These are phyloP conservation scores for Tuber microsphaerosporum DNA, from an alignment of 495 filamentous ascomycete species.

Conservation along the genomic window DNA sequence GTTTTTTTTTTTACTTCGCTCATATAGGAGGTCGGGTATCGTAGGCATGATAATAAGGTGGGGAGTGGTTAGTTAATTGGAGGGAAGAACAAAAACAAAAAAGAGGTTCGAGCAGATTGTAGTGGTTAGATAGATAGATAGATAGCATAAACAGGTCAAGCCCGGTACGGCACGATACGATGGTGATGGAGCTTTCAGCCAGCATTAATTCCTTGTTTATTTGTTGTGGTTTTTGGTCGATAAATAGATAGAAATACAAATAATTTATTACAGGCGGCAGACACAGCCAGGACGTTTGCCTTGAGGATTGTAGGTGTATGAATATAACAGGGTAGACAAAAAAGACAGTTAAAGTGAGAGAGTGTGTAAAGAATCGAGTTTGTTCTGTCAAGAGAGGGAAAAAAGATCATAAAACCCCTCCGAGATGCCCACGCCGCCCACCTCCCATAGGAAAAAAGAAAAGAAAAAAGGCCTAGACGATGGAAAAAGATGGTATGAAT, in stretches of 20 bases:
- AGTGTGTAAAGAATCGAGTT: not conserved
- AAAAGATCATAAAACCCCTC: not conserved
- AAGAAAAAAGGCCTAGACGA: not conserved
- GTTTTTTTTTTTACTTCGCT: not conserved
- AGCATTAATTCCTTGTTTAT: not conserved
- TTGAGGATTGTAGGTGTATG: not conserved
- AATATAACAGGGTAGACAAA: not conserved
- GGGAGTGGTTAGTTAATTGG: not conserved
- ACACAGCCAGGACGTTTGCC: not conserved
- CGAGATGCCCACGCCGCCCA: not conserved
- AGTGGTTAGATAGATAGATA: not conserved
- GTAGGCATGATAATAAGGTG: not conserved
- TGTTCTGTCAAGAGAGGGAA: not conserved
- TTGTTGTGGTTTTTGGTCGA: not conserved
- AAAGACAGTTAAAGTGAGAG: not conserved
- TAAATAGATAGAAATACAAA: not conserved
- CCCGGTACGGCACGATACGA: not conserved
- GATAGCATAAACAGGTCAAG: not conserved
- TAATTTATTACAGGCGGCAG: conserved; percentile 3
- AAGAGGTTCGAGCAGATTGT: not conserved
- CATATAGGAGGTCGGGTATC: not conserved
- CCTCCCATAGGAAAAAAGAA: not conserved
- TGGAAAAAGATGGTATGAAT: conserved; percentile 11
- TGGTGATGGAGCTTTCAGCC: not conserved
- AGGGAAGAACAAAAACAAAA: not conserved